Conservation (phyloP, 805 yeast genomes). For the Nakazawaea ishiwadae region DNA sequence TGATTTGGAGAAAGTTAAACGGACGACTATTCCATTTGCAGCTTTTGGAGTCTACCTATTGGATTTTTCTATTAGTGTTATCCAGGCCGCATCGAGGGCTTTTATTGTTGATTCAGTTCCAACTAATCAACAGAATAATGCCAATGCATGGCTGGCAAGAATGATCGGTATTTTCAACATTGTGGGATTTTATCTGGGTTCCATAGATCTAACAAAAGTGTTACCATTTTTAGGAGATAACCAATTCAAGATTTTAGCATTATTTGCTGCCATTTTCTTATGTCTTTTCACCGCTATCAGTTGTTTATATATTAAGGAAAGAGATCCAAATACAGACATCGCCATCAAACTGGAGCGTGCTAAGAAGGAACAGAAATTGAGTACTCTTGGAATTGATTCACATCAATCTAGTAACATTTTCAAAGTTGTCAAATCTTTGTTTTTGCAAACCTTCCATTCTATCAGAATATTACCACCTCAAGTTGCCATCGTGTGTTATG, state of each 20-base stretch:
- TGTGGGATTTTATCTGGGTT: constrained; percentile 49
- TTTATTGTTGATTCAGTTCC: constrained; percentile 59
- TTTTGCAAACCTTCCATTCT: constrained; percentile 30
- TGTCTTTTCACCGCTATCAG: constrained; percentile 33
- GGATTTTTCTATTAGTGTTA: constrained; percentile 54
- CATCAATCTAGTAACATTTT: constrained; percentile 15
- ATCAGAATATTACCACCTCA: constrained; percentile 42
- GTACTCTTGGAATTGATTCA: constrained; percentile 29
- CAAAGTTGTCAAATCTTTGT: constrained; percentile 21
- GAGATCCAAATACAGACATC: constrained; percentile 40
- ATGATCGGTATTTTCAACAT: constrained; percentile 59
- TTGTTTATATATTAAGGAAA: constrained; percentile 39
- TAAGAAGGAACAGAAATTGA: constrained; percentile 26
- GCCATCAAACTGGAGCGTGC: constrained; percentile 34
- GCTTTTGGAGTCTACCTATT: constrained; percentile 46
- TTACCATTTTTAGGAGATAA: constrained; percentile 39
- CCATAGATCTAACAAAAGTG: constrained; percentile 34
- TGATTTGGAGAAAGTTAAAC: constrained; percentile 21
- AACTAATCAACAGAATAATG: constrained; percentile 48
- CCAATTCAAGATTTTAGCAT: constrained; percentile 48
- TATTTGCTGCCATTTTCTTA: constrained; percentile 37
- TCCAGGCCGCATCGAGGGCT: constrained; percentile 59
- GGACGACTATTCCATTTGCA: constrained; percentile 42
- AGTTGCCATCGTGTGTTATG: constrained; percentile 44
- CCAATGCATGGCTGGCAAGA: constrained; percentile 66